These are phyloP conservation scores for Botrytis medusae DNA, from an alignment of 2,329 filamentous ascomycete genomes.

Conservation along the genomic window DNA sequence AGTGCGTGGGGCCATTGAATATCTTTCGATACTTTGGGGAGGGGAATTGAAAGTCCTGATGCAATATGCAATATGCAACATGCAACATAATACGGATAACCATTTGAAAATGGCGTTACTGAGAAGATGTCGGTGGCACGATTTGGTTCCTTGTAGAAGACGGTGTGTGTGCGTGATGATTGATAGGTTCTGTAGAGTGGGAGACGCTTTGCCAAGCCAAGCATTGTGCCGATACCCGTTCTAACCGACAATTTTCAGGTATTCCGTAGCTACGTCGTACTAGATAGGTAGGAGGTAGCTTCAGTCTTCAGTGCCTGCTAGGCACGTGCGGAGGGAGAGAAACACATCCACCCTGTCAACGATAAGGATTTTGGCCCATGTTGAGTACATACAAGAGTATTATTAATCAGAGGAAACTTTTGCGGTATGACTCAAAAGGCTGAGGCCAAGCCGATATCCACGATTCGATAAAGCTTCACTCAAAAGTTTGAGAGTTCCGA, in stretches of 20 bases:
- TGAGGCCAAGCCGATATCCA: not conserved
- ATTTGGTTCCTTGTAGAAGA: not conserved
- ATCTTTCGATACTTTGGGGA: not conserved
- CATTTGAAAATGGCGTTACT: not conserved
- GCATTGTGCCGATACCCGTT: too few species aligned
- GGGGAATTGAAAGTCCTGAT: not conserved
- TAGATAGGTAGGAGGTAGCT: too few species aligned
- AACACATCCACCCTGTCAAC: not conserved
- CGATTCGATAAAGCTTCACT: not conserved
- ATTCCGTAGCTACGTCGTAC: too few species aligned
- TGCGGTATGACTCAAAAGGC: not conserved
- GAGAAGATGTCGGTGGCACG: not conserved
- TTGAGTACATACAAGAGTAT: too few species aligned
- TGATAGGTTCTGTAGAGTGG: not conserved
- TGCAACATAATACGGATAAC: not conserved
- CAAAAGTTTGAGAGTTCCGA: not conserved
- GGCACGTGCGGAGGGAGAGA: not conserved
- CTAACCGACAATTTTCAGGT: too few species aligned
- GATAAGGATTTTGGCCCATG: not conserved
- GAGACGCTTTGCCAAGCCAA: too few species aligned
- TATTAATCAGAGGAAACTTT: not conserved
- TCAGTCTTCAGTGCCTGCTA: too few species aligned
- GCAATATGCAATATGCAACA: not conserved
- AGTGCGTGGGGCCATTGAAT: not conserved
- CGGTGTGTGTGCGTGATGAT: conserved; percentile 2